Percentiles rank a stretch among this genome's conserved stretches.
phyloP scores from a whole-genome alignment of 352 stramenopile species.

The Pythium oligandrum region DNA sequence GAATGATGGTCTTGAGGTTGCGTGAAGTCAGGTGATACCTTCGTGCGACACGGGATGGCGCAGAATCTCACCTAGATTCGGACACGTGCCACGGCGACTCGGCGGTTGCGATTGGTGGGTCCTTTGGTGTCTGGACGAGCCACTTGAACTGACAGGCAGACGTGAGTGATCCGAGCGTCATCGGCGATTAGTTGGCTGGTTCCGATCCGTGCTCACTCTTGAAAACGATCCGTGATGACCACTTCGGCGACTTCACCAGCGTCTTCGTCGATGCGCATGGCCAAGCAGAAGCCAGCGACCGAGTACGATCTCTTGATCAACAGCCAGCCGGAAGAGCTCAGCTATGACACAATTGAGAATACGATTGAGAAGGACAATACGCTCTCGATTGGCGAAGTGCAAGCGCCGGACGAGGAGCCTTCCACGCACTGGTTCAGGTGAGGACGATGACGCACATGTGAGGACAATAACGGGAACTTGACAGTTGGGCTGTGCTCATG shows the following conservation, averaged over 20 bases:
- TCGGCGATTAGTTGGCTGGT: not conserved
- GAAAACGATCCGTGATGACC: no score
- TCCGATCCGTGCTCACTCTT: no score
- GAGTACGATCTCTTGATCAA: slow-evolving; percentile 18
- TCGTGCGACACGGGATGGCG: not conserved
- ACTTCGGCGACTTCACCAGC: no score
- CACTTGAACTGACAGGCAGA: not conserved
- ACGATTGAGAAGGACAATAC: slow-evolving; percentile 46
- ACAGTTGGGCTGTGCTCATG: slow-evolving; percentile 1
- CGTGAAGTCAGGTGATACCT: not conserved
- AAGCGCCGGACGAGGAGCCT: slow-evolving; percentile 40
- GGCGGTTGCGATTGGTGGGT: no score
- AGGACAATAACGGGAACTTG: not conserved
- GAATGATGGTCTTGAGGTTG: no score
- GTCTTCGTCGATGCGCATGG: no score
- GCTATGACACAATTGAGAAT: slow-evolving; percentile 53
- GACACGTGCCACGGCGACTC: not conserved
- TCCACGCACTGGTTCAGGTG: slow-evolving; percentile 23
- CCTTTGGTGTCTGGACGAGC: no score
- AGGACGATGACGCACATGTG: not conserved
- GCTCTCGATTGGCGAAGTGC: slow-evolving; percentile 46
- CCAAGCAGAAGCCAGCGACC: not conserved
- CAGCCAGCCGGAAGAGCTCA: not conserved
- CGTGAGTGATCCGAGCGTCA: no score
- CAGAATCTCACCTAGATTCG: slow-evolving; percentile 7